Evolutionary conservation across 306 rosid species (phyloP).

Genomic region (Oemleria cerasiformis): DNA sequence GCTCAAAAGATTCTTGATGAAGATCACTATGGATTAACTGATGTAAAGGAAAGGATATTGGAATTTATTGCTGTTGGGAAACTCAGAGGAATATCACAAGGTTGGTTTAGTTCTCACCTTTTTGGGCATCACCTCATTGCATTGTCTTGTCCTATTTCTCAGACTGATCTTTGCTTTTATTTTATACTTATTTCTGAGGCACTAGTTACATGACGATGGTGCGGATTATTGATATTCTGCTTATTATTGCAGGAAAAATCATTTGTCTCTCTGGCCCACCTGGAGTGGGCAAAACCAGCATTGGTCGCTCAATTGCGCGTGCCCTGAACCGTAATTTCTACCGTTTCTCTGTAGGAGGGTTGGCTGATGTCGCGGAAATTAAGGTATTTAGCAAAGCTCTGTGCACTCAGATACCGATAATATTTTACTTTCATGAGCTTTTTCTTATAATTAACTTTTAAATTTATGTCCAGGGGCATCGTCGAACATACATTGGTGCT

Average conservation of each 20-base stretch:
- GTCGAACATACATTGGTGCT: slow-evolving; percentile 98
- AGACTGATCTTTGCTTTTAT: slow-evolving; percentile 5
- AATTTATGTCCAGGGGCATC: slow-evolving; percentile 79
- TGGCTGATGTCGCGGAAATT: slow-evolving; percentile 97
- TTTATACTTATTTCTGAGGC: slow-evolving; percentile 17
- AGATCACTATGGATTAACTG: slow-evolving; percentile 95
- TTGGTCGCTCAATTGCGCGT: slow-evolving; percentile 98
- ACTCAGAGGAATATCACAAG: slow-evolving; percentile 94
- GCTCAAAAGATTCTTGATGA: slow-evolving; percentile 95
- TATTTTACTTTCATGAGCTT: neutral
- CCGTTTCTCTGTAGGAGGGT: slow-evolving; percentile 97
- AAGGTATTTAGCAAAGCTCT: slow-evolving; percentile 53
- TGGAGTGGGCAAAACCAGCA: slow-evolving; percentile 99
- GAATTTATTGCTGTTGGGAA: slow-evolving; percentile 99
- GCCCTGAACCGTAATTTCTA: slow-evolving; percentile 94
- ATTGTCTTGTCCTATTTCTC: slow-evolving; percentile 14
- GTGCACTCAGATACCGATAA: neutral
- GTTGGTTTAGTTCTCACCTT: slow-evolving; percentile 39
- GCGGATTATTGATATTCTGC: neutral
- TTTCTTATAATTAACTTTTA: slow-evolving; percentile 22
- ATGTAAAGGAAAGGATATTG: slow-evolving; percentile 95
- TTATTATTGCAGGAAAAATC: slow-evolving; percentile 68
- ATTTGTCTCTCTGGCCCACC: slow-evolving; percentile 99
- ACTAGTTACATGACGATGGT: neutral
- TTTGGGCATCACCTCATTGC: slow-evolving; percentile 1